phyloP scores from a whole-genome alignment of 208 protist species.

The Leishmania major region DNA sequence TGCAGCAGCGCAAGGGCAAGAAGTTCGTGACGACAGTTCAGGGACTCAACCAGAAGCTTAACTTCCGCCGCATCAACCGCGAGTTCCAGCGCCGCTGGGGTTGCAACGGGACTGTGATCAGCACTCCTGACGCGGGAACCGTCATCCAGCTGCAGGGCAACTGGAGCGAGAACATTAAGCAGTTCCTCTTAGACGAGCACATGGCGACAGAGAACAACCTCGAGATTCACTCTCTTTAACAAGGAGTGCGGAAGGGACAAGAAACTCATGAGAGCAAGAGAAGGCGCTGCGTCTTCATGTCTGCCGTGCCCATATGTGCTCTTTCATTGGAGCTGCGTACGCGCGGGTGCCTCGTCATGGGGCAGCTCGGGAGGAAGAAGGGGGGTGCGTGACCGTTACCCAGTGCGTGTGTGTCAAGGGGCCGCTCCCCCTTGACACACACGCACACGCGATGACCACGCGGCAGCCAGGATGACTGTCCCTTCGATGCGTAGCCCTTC shows the following conservation, averaged over 20 bases:
- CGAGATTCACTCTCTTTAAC: slow-evolving; percentile 96
- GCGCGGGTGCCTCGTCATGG: background rate
- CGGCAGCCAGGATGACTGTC: background rate
- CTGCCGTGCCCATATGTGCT: background rate
- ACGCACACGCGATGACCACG: background rate
- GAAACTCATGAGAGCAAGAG: background rate
- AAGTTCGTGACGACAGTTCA: slow-evolving; percentile 97
- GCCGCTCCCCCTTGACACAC: background rate
- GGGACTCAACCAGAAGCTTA: slow-evolving; percentile 91
- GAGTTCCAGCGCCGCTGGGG: slow-evolving; percentile 90
- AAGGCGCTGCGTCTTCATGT: background rate
- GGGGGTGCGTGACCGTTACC: background rate
- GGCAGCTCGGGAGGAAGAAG: background rate
- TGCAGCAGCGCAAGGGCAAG: slow-evolving; percentile 96
- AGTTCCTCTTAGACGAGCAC: slow-evolving; percentile 94
- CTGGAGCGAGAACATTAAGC: slow-evolving; percentile 90
- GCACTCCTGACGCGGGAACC: slow-evolving; percentile 77
- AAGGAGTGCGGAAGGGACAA: background rate
- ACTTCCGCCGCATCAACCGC: slow-evolving; percentile 94
- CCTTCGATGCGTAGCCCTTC: background rate
- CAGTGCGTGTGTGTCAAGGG: background rate
- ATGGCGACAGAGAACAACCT: slow-evolving; percentile 87
- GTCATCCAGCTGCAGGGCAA: slow-evolving; percentile 98
- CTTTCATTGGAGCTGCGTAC: background rate
- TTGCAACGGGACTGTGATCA: slow-evolving; percentile 96